These are phyloP conservation scores for Curvularia sp. DNA, from an alignment of 2,329 filamentous ascomycete genomes.

Conservation along the genomic window DNA sequence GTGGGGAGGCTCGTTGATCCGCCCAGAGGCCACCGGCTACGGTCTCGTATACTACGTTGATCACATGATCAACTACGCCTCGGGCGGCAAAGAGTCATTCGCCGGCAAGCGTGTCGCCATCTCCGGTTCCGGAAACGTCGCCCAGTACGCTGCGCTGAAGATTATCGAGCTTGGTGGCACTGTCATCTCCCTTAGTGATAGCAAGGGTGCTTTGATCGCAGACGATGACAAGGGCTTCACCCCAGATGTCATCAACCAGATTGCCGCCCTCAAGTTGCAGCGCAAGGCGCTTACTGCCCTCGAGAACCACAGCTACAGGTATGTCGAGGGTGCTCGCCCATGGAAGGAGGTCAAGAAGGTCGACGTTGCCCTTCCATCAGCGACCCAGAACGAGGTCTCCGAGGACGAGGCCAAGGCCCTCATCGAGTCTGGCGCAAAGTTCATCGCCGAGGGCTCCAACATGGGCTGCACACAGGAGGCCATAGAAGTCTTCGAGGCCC, in stretches of 20 bases:
- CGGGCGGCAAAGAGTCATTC: constrained; percentile 79
- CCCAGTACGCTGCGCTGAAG: constrained; percentile 96
- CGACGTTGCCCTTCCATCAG: constrained; percentile 89
- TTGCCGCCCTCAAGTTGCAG: constrained; percentile 85
- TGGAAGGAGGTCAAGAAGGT: constrained; percentile 91
- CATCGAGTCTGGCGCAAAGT: constrained; percentile 76
- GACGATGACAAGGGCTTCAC: constrained; percentile 75
- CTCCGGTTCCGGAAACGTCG: constrained; percentile 96
- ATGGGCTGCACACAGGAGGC: constrained; percentile 98
- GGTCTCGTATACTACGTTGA: constrained; percentile 79
- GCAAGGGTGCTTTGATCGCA: constrained; percentile 82
- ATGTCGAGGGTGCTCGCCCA: constrained; percentile 84
- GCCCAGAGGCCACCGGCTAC: constrained; percentile 95
- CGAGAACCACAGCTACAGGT: constrained; percentile 76
- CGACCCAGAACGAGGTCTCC: constrained; percentile 97
- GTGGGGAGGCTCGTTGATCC: constrained; percentile 94
- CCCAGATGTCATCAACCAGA: constrained; percentile 77
- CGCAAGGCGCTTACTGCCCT: constrained; percentile 82
- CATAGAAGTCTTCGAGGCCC: constrained; percentile 88
- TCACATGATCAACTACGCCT: constrained; percentile 75
- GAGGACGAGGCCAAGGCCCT: constrained; percentile 87
- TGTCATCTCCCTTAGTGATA: constrained; percentile 93
- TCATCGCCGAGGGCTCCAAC: constrained; percentile 96
- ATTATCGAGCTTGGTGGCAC: constrained; percentile 93
- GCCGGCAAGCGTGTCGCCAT: constrained; percentile 92